Base-by-base conservation (phyloP, 768 basidiomycete species). In the Hemileccinum impolitum region DNA sequence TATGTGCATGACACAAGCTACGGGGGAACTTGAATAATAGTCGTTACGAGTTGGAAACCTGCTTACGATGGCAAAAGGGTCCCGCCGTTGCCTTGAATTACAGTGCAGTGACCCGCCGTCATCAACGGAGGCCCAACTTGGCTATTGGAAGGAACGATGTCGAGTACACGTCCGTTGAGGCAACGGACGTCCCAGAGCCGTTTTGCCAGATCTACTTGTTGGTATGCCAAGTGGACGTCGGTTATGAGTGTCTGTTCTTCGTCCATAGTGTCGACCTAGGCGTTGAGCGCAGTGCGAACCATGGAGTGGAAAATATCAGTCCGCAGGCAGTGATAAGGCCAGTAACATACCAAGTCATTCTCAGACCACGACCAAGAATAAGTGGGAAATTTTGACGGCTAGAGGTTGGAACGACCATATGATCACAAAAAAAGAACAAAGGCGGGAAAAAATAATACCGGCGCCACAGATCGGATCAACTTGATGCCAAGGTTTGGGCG, bases 1-100 rank as follows among this genome's bases (percentile, higher is more conserved):
- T 77, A 57, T 84, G 81, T 17, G 79, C 74, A 64, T 83, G 82
- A 61, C 81, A 82, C 43, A 84, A 48, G 7, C 75, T 73, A 43
- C n/a, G 21, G 39, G 21, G 39, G 28, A 17, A 48, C 28, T 23
- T 32, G 23, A 36, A 32, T 11, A 70, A 49, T 32, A 39, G 25
- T n/a, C 31, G 28, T 37, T 31, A 51, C 15, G 18, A 37, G 18
- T 10, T 26, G 25, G 17, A 31, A 31, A 25, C 44, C 36, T 15
- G 54, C 64, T 45, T 51, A 67, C 67, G 68, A 70, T 18, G 68
- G 69, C 47, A 71, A 53, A 41, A 71, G 40, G 12, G 68, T 56
- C 15, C 62, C 62, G 1, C 61, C 60, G 1, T 62, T 52, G 35
- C 69, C 62, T 51, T 65, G 53, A 35, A 63, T 50, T 4, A 53